Base-by-base conservation (phyloP, 2,329 filamentous ascomycete genomes). In the Hypoxylon sp. region DNA sequence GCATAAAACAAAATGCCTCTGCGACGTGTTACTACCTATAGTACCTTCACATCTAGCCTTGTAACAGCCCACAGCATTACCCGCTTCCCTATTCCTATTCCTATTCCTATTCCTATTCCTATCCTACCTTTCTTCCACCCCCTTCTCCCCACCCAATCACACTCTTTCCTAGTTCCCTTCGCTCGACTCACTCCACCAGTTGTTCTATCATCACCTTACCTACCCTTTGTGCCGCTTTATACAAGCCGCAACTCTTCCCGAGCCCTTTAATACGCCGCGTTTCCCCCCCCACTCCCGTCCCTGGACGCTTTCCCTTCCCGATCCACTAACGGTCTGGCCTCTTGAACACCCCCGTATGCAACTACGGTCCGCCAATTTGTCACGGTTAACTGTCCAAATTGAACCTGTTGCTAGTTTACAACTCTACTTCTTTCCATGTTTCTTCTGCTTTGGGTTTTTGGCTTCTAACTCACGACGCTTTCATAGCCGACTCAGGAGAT, bases 401-500 rank as follows among this genome's bases (percentile, higher is more conserved):
- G 64, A 56, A 60, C 17, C 49, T 68, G 51, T 60, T 69, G 68
- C 70, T 67, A 57, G 60, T 72, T 67, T 62, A 71, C 64, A 62
- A 68, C 61, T 68, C 62, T 59, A 58, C 66, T 72, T 63, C 65
- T 63, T 57, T 67, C 68, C 66, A 75, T 70, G 66, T 67, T 68
- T 49, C 48, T 72, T 68, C 72, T 70, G 73, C 65, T 70, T 74
- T 68, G 65, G 69, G 61, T 63, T 58, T 32, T 55, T 70, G 67
- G 67, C 52, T 78, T 82, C 81, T 85, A 81, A 83, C 82, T 74
- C 69, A 63, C 41, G 60, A 70, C 75, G 73, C 70, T 69, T 70
- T 79, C 72, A 75, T 79, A 89, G 87, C 87, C 79, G 87, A 89
- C 75, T 84, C 85, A 75, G 85, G 85, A 80, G 86, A 89, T 76